phyloP scores from a whole-genome alignment of 2,329 filamentous ascomycete genomes.

The Dryadomyces quercus-mongolicae region DNA sequence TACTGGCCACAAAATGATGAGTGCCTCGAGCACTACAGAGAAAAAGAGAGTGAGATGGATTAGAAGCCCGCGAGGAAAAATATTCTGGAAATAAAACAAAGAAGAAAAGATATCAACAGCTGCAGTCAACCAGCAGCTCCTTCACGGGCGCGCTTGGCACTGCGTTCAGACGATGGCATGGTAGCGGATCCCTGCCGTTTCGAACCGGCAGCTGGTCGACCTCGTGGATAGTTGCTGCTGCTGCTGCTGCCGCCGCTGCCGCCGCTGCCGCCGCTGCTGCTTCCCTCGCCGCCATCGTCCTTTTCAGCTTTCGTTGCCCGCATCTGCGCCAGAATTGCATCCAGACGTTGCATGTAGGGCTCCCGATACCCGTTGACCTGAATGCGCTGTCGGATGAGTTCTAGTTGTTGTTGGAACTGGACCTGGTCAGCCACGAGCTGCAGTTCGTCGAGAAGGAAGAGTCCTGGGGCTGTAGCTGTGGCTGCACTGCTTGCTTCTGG shows the following conservation, averaged over 20 bases:
- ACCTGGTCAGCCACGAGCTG: conserved; percentile 29
- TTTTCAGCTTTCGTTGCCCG: not conserved
- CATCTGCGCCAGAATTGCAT: conserved; percentile 9
- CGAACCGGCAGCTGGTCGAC: not conserved
- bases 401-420: conserved; percentile 28
- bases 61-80: not conserved
- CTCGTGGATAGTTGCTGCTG: not conserved
- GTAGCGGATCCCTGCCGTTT: conserved; percentile 4
- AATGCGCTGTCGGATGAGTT: conserved; percentile 15
- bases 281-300: not conserved
- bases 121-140: not conserved
- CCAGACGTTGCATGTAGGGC: conserved; percentile 9
- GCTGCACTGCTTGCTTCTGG: conserved; percentile 14
- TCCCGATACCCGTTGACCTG: conserved; percentile 11
- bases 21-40: not conserved
- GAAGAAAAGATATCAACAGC: too few species aligned
- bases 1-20: not conserved
- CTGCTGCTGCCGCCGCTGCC: not conserved
- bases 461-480: not conserved
- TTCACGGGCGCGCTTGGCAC: conserved; percentile 3
- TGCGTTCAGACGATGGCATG: conserved; percentile 1
- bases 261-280: not conserved
- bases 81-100: too few species aligned
- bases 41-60: not conserved
- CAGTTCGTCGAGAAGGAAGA: conserved; percentile 34